phyloP scores from a whole-genome alignment of 805 yeast species.

The Candida railenensis region DNA sequence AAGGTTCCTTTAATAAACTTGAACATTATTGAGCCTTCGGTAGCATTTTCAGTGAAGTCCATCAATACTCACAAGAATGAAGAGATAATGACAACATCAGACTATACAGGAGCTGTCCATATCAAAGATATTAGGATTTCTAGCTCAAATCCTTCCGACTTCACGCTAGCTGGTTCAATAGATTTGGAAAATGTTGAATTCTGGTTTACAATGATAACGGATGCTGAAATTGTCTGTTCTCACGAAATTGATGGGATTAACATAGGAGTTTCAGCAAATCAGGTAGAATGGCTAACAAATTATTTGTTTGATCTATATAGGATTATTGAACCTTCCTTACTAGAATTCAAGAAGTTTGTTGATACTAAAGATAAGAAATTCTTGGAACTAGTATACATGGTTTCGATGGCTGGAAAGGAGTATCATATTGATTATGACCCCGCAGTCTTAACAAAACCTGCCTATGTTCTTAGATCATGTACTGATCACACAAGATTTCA shows the following conservation, averaged over 20 bases:
- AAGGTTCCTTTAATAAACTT: conserved; percentile 25
- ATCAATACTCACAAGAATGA: conserved; percentile 6
- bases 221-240: conserved; percentile 12
- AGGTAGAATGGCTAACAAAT: conserved; percentile 21
- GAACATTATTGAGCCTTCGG: conserved; percentile 32
- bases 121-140: conserved; percentile 23
- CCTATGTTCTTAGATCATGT: conserved; percentile 72
- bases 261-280: conserved; percentile 8
- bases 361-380: conserved; percentile 9
- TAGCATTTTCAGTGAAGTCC: conserved; percentile 25
- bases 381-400: conserved; percentile 42
- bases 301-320: conserved; percentile 14
- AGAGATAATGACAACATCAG: conserved; percentile 7
- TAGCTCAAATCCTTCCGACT: conserved; percentile 21
- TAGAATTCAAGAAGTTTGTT: conserved; percentile 14
- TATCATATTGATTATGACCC: conserved; percentile 76
- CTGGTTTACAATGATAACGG: conserved; percentile 27
- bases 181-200: conserved; percentile 32
- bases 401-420: conserved; percentile 38
- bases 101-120: conserved; percentile 30
- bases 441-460: conserved; percentile 84
- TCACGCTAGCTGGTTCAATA: conserved; percentile 13
- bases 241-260: conserved; percentile 7
- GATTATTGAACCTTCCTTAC: conserved; percentile 14
- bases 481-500: conserved; percentile 73